Percentiles rank a stretch among this genome's conserved stretches.
Evolutionary conservation across 2,329 filamentous ascomycete species (phyloP).

Genomic region (Venturia aucupariae): DNA sequence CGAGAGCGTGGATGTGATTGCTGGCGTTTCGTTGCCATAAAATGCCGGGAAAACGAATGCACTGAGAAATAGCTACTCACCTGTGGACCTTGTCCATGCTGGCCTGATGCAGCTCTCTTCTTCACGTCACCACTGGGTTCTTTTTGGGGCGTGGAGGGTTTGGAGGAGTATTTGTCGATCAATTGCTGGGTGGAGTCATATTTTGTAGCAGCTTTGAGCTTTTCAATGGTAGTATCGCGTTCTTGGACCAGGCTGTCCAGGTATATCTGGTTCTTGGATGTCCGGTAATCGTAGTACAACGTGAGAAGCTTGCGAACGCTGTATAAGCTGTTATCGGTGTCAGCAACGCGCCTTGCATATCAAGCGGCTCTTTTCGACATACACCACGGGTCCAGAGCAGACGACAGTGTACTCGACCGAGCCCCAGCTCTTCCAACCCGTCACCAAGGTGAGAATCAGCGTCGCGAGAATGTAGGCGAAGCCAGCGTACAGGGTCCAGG

Average conservation of each 20-base stretch:
- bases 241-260: slow-evolving; percentile 70
- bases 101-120: not conserved
- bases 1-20: not conserved
- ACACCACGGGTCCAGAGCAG: slow-evolving; percentile 70
- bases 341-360: not conserved
- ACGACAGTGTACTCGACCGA: slow-evolving; percentile 69
- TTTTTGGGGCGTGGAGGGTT: slow-evolving; percentile 21
- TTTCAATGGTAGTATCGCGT: slow-evolving; percentile 79
- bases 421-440: slow-evolving; percentile 73
- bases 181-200: slow-evolving; percentile 92
- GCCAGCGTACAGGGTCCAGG: slow-evolving; percentile 83
- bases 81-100: slow-evolving; percentile 14
- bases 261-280: slow-evolving; percentile 56
- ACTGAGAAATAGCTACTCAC: not conserved
- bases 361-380: slow-evolving; percentile 25
- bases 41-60: slow-evolving; percentile 17
- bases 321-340: slow-evolving; percentile 57
- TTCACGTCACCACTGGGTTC: not conserved
- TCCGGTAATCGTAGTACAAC: slow-evolving; percentile 71
- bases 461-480: slow-evolving; percentile 85
- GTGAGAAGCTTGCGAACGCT: slow-evolving; percentile 56
- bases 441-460: slow-evolving; percentile 72
- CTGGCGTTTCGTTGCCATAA: slow-evolving; percentile 15
- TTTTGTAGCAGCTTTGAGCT: slow-evolving; percentile 87
- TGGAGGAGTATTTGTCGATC: slow-evolving; percentile 77